A percentile compares a stretch with the other conserved stretches of the same genome.
Evolutionary conservation across 1,284 basidiomycete genomes (phyloP).

Genomic region (Pterulicium gracile): DNA sequence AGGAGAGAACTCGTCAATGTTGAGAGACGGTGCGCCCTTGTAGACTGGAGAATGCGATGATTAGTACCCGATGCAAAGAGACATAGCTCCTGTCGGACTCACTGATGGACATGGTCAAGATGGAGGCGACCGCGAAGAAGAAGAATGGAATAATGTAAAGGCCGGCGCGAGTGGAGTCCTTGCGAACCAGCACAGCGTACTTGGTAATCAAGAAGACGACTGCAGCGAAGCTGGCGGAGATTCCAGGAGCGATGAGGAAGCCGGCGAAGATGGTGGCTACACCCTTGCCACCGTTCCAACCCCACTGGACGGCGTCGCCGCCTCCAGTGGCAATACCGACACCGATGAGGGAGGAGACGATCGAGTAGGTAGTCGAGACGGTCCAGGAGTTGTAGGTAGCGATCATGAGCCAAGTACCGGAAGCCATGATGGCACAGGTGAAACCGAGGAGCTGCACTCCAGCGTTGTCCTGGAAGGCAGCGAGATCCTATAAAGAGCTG

Average conservation of each 20-base stretch:
- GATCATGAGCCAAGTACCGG: conserved; percentile 18
- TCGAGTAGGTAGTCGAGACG: conserved; percentile 20
- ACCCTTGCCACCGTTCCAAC: conserved; percentile 20
- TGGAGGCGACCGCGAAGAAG: conserved; percentile 16
- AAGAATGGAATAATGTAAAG: conserved; percentile 16
- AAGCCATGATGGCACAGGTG: conserved; percentile 15
- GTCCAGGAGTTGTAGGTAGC: conserved; percentile 18
- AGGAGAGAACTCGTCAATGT: conserved; percentile 11
- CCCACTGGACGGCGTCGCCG: conserved; percentile 17
- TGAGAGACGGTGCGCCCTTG: conserved; percentile 17
- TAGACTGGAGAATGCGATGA: conserved; percentile 12
- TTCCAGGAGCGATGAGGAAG: conserved; percentile 15
- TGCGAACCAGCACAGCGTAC: conserved; percentile 15
- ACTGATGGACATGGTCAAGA: conserved; percentile 18
- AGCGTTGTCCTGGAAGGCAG: conserved; percentile 16
- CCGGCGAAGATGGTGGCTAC: conserved; percentile 19
- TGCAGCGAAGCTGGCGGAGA: conserved; percentile 17
- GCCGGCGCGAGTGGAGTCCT: conserved; percentile 14
- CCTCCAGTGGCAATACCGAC: conserved; percentile 19
- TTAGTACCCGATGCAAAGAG: background rate
- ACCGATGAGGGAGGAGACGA: conserved; percentile 18
- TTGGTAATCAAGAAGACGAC: conserved; percentile 16
- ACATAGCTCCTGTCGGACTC: background rate
- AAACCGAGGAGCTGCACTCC: conserved; percentile 21
- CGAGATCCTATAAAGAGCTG: conserved; percentile 8